Percentiles rank a stretch among this genome's conserved stretches.
These are phyloP conservation scores for Chalciporus sphaerocephalus DNA, from an alignment of 768 basidiomycete species.

Conservation along the genomic window DNA sequence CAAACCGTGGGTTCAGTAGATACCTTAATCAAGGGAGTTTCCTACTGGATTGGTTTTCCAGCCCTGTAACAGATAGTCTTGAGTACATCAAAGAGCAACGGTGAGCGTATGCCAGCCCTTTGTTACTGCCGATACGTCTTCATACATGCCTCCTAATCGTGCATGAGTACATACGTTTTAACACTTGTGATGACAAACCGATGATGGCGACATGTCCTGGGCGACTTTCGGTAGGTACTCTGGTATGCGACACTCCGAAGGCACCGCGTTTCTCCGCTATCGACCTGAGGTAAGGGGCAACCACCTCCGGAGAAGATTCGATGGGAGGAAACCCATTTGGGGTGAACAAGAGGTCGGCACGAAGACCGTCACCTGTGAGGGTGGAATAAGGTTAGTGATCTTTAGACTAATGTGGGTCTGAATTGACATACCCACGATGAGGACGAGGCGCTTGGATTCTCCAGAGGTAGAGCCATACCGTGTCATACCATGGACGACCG, in stretches of 20 bases:
- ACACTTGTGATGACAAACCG: slow-evolving; percentile 37
- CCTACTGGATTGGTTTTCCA: slow-evolving; percentile 82
- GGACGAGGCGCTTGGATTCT: slow-evolving; percentile 68
- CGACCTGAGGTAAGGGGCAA: slow-evolving; percentile 71
- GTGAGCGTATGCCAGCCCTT: slow-evolving; percentile 45
- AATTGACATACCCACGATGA: slow-evolving; percentile 62
- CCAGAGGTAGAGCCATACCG: slow-evolving; percentile 43
- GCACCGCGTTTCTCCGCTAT: slow-evolving; percentile 65
- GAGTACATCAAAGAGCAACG: slow-evolving; percentile 4
- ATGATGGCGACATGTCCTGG: slow-evolving; percentile 89
- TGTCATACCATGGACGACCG: slow-evolving; percentile 75
- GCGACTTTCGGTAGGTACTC: slow-evolving; percentile 82
- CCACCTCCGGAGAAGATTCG: slow-evolving; percentile 51
- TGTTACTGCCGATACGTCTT: slow-evolving; percentile 84
- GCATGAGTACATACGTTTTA: slow-evolving; percentile 1
- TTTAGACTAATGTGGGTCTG: not conserved
- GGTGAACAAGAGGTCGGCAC: slow-evolving; percentile 75
- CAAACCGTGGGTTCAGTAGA: slow-evolving; percentile 3
- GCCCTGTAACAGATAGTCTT: slow-evolving; percentile 42
- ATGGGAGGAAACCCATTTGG: slow-evolving; percentile 52
- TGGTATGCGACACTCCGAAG: slow-evolving; percentile 81
- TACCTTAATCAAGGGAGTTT: not conserved
- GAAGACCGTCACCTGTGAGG: slow-evolving; percentile 67
- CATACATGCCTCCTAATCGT: slow-evolving; percentile 81
- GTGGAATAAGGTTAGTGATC: not conserved